phyloP scores from a whole-genome alignment of 179 eudicot genomes.

The Corrigiola litoralis region DNA sequence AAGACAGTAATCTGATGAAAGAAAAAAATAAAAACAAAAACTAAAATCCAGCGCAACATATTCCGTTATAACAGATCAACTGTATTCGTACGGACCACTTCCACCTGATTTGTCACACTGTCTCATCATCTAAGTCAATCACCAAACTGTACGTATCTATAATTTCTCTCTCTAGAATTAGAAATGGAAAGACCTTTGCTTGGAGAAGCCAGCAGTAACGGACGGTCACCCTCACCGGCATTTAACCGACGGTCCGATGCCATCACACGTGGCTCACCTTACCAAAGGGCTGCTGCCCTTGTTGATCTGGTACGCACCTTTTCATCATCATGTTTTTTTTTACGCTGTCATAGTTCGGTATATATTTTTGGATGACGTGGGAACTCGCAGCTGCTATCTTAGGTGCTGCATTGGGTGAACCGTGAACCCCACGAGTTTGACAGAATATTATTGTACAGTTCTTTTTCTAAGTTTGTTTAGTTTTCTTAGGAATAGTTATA shows the following conservation, averaged over 20 bases:
- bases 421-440: no score
- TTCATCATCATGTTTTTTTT: background rate
- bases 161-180: background rate
- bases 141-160: background rate
- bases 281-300: conserved; percentile 89
- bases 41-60: no score
- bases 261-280: conserved; percentile 59
- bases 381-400: no score
- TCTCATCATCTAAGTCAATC: background rate
- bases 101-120: background rate
- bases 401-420: no score
- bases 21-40: background rate
- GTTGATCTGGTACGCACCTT: conserved; percentile 66
- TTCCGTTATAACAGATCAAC: background rate
- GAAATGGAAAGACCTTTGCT: conserved; percentile 49
- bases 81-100: background rate
- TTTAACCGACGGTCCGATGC: conserved; percentile 62
- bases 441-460: background rate
- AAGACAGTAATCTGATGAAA: no score
- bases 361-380: background rate
- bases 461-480: background rate
- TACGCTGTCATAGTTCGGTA: background rate
- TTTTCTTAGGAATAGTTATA: background rate
- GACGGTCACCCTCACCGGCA: background rate
- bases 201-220: conserved; percentile 26